Conservation (phyloP, 495 filamentous ascomycete species). For the Hypoxylon lenormandii region DNA sequence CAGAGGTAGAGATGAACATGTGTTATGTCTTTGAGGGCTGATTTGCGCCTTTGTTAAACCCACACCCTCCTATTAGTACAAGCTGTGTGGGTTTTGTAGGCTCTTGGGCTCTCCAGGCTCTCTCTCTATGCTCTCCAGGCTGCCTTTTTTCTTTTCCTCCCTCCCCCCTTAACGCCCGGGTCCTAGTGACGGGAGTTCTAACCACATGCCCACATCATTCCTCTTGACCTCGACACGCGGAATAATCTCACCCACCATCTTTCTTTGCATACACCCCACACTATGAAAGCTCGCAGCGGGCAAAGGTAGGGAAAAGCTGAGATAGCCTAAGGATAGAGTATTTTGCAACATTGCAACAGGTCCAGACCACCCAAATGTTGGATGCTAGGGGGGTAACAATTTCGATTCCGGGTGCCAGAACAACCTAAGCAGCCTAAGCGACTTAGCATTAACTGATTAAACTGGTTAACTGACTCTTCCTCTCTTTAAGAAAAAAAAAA, state of each 20-base stretch:
- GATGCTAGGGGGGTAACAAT: conserved; percentile 15
- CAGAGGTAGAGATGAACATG: conserved; percentile 33
- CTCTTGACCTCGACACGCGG: conserved; percentile 44
- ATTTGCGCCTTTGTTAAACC: conserved; percentile 24
- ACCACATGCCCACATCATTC: conserved; percentile 43
- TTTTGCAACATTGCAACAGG: conserved; percentile 30
- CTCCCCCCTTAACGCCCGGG: conserved; percentile 17
- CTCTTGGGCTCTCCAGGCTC: no score
- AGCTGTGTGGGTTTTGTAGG: not conserved
- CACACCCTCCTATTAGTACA: conserved; percentile 21
- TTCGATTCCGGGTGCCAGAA: conserved; percentile 3
- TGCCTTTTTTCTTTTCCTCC: conserved; percentile 18
- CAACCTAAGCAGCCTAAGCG: no score
- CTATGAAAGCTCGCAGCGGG: conserved; percentile 26
- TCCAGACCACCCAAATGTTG: conserved; percentile 34
- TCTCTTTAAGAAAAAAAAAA: not conserved
- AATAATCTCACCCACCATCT: conserved; percentile 44
- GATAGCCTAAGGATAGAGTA: conserved; percentile 44
- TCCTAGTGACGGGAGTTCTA: conserved; percentile 31
- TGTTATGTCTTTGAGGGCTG: conserved; percentile 37
- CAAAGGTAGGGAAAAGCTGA: conserved; percentile 7
- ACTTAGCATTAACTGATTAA: no score
- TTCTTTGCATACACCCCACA: conserved; percentile 28
- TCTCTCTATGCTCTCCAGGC: no score
- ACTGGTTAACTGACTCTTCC: conserved; percentile 20